Percentiles rank a stretch among this genome's conserved stretches.
These are phyloP conservation scores for Ceratocystiopsis minuta DNA, from an alignment of 2,329 filamentous ascomycete genomes.

Conservation along the genomic window DNA sequence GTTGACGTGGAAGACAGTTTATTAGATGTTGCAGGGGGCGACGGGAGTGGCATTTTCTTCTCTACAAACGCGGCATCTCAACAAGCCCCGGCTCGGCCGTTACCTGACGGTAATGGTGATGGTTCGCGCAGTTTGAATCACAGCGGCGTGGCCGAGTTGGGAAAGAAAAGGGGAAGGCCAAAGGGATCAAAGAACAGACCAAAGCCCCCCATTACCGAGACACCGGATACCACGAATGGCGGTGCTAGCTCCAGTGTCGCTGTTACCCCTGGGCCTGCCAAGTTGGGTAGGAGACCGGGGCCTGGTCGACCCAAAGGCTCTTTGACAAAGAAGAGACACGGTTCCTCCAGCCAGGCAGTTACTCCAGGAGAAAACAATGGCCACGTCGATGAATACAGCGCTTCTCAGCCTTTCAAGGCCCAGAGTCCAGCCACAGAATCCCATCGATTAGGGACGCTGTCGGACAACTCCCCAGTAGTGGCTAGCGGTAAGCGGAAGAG, in stretches of 20 bases:
- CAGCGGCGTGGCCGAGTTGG: slow-evolving; percentile 2
- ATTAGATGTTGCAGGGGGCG: slow-evolving; percentile 11
- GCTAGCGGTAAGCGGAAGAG: slow-evolving; percentile 16
- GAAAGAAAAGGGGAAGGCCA: slow-evolving; percentile 27
- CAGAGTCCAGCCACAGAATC: neutral
- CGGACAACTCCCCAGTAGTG: neutral
- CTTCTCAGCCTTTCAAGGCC: no score
- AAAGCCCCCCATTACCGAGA: slow-evolving; percentile 12
- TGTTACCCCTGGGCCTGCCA: slow-evolving; percentile 14
- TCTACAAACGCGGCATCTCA: neutral
- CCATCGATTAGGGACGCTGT: neutral
- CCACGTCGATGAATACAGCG: no score
- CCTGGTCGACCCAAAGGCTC: no score
- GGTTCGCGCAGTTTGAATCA: neutral
- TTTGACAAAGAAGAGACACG: no score
- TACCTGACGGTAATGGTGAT: neutral
- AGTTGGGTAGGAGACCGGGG: no score
- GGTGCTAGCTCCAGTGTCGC: neutral
- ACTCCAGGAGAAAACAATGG: neutral
- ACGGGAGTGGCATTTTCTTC: slow-evolving; percentile 7
- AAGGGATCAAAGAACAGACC: slow-evolving; percentile 34
- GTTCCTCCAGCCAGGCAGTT: no score
- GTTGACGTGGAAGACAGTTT: slow-evolving; percentile 24
- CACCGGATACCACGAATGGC: neutral
- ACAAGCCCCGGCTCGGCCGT: neutral